phyloP scores from a whole-genome alignment of 805 yeast genomes.

The Metschnikowia cerradonensis region DNA sequence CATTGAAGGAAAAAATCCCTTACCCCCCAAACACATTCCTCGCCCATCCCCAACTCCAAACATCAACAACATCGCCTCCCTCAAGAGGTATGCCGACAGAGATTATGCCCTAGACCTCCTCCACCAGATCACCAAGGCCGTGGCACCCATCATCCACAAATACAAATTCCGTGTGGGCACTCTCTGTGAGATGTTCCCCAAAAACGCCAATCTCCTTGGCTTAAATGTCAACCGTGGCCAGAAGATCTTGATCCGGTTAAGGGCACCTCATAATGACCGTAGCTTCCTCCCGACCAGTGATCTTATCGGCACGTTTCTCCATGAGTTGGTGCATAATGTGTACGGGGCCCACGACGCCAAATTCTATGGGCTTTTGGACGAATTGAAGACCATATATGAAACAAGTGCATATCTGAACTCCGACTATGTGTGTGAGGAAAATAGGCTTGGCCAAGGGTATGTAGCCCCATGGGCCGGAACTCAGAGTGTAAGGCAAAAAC shows the following conservation, averaged over 20 bases:
- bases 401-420: constrained; percentile 42
- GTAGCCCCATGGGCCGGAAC: constrained; percentile 12
- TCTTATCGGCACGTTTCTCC: constrained; percentile 78
- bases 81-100: constrained; percentile 33
- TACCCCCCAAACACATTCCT: constrained; percentile 6
- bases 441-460: constrained; percentile 38
- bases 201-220: constrained; percentile 61
- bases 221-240: constrained; percentile 76
- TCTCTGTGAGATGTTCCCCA: constrained; percentile 81
- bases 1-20: constrained; percentile 4
- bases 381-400: constrained; percentile 49
- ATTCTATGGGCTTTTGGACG: constrained; percentile 66
- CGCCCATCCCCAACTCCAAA: constrained; percentile 35
- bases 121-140: constrained; percentile 63
- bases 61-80: constrained; percentile 35
- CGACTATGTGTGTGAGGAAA: constrained; percentile 48
- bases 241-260: constrained; percentile 65
- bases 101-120: constrained; percentile 47
- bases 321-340: constrained; percentile 79
- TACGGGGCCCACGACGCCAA: constrained; percentile 75
- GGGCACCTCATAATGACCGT: constrained; percentile 51
- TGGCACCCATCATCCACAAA: constrained; percentile 74
- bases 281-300: constrained; percentile 62
- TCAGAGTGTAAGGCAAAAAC: constrained; percentile 26
- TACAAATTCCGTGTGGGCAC: constrained; percentile 61